These are phyloP conservation scores for Heterobasidion occidentale DNA, from an alignment of 1,284 basidiomycete species.

Conservation along the genomic window DNA sequence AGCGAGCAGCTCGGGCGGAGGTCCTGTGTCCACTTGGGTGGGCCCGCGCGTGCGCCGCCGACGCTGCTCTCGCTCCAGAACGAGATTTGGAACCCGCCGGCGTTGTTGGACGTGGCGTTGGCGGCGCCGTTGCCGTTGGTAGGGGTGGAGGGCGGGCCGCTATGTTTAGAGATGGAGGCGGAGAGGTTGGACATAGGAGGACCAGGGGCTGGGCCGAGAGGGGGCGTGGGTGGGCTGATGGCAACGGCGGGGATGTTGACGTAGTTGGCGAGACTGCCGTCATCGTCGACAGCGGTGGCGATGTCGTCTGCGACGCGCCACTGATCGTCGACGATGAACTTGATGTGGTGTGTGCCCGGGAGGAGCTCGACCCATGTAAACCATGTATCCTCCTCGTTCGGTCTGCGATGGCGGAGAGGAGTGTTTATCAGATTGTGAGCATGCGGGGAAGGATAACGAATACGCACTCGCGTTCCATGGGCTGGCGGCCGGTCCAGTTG, in stretches of 20 bases:
- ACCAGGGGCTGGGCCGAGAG: conserved; percentile 21
- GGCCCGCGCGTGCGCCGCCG: conserved; percentile 17
- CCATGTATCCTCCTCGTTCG: conserved; percentile 23
- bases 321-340: conserved; percentile 92
- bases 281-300: conserved; percentile 89
- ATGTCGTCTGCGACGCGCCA: conserved; percentile 77
- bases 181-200: conserved; percentile 5
- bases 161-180: not conserved
- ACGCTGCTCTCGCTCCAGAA: conserved; percentile 42
- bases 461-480: conserved; percentile 56
- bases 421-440: not conserved
- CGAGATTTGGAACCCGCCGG: conserved; percentile 24
- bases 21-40: conserved; percentile 58
- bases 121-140: conserved; percentile 1
- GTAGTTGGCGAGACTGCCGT: conserved; percentile 94
- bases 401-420: conserved; percentile 21
- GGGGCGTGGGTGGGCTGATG: conserved; percentile 16
- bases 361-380: conserved; percentile 50
- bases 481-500: conserved; percentile 59
- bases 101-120: not conserved
- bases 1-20: conserved; percentile 65
- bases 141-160: not conserved
- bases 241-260: conserved; percentile 44
- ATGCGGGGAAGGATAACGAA: conserved; percentile 4
- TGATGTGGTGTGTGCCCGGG: conserved; percentile 92